These are phyloP conservation scores for Cyphellophora attinorum DNA, from an alignment of 2,329 filamentous ascomycete genomes.

Conservation along the genomic window DNA sequence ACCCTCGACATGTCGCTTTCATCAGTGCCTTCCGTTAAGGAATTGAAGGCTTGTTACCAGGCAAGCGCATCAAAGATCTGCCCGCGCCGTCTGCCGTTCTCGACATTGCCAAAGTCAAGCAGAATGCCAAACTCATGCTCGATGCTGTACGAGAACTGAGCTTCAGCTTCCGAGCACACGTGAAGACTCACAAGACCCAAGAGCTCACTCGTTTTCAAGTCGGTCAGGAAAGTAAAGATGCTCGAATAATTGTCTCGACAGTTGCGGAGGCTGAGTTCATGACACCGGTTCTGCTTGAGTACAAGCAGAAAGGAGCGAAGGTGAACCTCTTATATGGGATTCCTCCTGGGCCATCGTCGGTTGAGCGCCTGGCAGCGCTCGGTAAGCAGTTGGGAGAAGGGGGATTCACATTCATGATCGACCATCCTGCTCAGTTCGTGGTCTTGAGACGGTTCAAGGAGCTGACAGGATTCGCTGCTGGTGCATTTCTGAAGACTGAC, in stretches of 20 bases:
- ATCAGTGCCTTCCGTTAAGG: constrained; percentile 11
- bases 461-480: constrained; percentile 37
- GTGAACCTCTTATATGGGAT: constrained; percentile 66
- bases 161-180: constrained; percentile 63
- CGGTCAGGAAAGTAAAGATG: constrained; percentile 42
- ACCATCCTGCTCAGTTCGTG: constrained; percentile 54
- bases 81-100: constrained; percentile 59
- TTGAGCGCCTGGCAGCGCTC: constrained; percentile 51
- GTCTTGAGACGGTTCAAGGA: constrained; percentile 35
- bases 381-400: constrained; percentile 45
- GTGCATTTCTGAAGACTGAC: constrained; percentile 65
- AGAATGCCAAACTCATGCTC: constrained; percentile 65
- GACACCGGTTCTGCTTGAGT: constrained; percentile 49
- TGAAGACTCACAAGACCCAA: constrained; percentile 75
- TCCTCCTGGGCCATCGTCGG: constrained; percentile 52
- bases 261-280: constrained; percentile 64
- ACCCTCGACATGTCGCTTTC: constrained; percentile 3
- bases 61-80: constrained; percentile 50
- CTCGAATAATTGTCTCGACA: constrained; percentile 63
- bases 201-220: constrained; percentile 62
- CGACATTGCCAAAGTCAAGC: constrained; percentile 54
- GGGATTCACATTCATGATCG: constrained; percentile 57
- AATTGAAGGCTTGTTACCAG: constrained; percentile 37
- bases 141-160: constrained; percentile 48
- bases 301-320: constrained; percentile 41